Percentiles rank a stretch among this genome's conserved stretches.
These are phyloP conservation scores for Aspergillus proliferans DNA, from an alignment of 2,329 filamentous ascomycete species.

Conservation along the genomic window DNA sequence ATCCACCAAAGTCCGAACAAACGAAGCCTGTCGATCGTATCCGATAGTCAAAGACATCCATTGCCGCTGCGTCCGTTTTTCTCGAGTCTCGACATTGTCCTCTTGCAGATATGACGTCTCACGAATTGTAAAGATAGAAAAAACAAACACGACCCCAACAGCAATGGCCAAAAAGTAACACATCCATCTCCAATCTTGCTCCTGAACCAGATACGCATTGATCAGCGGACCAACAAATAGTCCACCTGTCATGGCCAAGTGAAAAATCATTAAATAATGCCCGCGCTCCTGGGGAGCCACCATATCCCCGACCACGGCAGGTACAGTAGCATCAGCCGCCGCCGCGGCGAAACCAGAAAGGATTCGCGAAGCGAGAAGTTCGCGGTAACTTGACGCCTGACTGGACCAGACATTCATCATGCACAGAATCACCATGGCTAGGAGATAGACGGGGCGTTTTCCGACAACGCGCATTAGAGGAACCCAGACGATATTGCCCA, in stretches of 20 bases:
- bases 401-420: constrained; percentile 32
- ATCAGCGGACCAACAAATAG: constrained; percentile 34
- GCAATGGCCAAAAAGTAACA: constrained; percentile 20
- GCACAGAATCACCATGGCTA: constrained; percentile 25
- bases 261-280: constrained; percentile 34
- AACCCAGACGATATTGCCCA: constrained; percentile 22
- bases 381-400: constrained; percentile 17
- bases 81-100: neutral
- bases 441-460: constrained; percentile 33
- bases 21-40: constrained; percentile 18
- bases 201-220: constrained; percentile 20
- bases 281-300: constrained; percentile 30
- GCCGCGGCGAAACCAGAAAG: constrained; percentile 22
- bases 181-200: constrained; percentile 21
- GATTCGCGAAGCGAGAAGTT: constrained; percentile 22
- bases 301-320: constrained; percentile 31
- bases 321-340: constrained; percentile 32
- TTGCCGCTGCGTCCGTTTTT: constrained; percentile 8
- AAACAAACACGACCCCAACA: constrained; percentile 11
- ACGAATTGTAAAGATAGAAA: constrained; percentile 17
- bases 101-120: constrained; percentile 16
- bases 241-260: constrained; percentile 29
- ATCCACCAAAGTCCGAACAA: constrained; percentile 15
- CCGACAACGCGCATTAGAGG: constrained; percentile 23
- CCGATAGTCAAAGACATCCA: constrained; percentile 19